phyloP scores from a whole-genome alignment of 169 alveolate genomes.

The Neospora caninum region DNA sequence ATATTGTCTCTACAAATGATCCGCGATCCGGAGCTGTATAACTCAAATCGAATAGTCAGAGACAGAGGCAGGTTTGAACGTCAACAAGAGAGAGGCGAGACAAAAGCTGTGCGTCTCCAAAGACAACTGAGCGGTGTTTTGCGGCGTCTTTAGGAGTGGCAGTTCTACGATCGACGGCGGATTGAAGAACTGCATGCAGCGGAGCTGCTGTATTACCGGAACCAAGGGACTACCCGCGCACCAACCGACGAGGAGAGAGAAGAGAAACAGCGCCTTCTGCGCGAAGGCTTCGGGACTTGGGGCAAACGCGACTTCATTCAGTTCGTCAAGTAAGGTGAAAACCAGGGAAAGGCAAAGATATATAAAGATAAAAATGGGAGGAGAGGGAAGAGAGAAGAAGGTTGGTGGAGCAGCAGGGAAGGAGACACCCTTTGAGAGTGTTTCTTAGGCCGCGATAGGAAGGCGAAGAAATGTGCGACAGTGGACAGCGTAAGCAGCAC shows the following conservation, averaged over 20 bases:
- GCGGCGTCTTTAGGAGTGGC: constrained; percentile 71
- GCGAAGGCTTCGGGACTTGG: constrained; percentile 79
- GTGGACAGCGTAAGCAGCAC: too few relatives aligned
- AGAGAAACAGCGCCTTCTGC: constrained; percentile 69
- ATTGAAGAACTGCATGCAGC: constrained; percentile 68
- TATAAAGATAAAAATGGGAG: too few relatives aligned
- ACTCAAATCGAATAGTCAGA: too few relatives aligned
- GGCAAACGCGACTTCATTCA: constrained; percentile 72
- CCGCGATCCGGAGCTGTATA: neutral
- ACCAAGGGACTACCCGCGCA: constrained; percentile 62
- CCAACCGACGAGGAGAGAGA: constrained; percentile 73
- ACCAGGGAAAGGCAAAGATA: neutral
- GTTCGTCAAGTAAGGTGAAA: constrained; percentile 70
- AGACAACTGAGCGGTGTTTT: too few relatives aligned
- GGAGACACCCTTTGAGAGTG: too few relatives aligned
- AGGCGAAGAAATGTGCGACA: too few relatives aligned
- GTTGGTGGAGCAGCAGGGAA: too few relatives aligned
- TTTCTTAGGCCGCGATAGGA: too few relatives aligned
- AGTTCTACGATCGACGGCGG: constrained; percentile 72
- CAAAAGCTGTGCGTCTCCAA: too few relatives aligned
- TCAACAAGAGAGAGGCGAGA: too few relatives aligned
- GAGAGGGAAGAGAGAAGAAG: too few relatives aligned
- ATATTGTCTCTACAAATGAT: neutral
- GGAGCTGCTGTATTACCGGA: constrained; percentile 61
- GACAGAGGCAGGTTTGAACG: too few relatives aligned